Conservation (phyloP, 208 protist species). For the Acanthamoeba lenticulata region DNA sequence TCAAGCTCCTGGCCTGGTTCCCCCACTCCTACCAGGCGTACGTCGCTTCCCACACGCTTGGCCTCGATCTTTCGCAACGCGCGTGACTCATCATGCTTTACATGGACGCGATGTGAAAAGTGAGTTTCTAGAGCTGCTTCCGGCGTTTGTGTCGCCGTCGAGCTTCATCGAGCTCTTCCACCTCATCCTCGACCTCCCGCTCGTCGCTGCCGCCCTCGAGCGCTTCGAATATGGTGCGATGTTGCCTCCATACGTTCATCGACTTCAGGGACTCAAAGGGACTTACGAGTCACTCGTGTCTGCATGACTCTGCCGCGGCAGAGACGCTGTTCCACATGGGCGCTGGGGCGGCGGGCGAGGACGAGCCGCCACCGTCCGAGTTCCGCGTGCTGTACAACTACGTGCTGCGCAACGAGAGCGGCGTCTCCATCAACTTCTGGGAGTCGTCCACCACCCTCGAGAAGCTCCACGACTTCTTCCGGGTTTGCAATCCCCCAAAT, state of each 20-base stretch:
- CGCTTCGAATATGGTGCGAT: conserved; percentile 27
- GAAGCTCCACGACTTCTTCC: conserved; percentile 21
- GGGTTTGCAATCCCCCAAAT: not conserved
- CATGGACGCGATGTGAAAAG: not conserved
- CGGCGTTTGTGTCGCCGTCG: conserved; percentile 63
- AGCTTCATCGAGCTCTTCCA: conserved; percentile 75
- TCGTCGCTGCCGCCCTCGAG: conserved; percentile 71
- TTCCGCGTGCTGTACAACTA: conserved; percentile 78
- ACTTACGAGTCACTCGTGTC: too few species aligned
- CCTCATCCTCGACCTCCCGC: conserved; percentile 71
- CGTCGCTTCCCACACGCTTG: not conserved
- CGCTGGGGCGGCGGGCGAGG: too few species aligned
- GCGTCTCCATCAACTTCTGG: conserved; percentile 78
- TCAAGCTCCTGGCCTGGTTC: conserved; percentile 76
- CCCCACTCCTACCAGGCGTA: conserved; percentile 33
- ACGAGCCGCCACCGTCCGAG: conserved; percentile 70
- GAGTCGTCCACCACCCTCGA: conserved; percentile 30
- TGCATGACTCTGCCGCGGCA: not conserved
- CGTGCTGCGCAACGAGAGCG: conserved; percentile 75
- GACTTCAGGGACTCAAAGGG: too few species aligned
- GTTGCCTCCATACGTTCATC: not conserved
- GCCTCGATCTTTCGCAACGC: not conserved
- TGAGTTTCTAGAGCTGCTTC: conserved; percentile 74
- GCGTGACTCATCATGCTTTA: not conserved
- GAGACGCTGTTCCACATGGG: not conserved